Base-by-base conservation (phyloP, 2,329 filamentous ascomycete species). In the Ascochyta koolunga region DNA sequence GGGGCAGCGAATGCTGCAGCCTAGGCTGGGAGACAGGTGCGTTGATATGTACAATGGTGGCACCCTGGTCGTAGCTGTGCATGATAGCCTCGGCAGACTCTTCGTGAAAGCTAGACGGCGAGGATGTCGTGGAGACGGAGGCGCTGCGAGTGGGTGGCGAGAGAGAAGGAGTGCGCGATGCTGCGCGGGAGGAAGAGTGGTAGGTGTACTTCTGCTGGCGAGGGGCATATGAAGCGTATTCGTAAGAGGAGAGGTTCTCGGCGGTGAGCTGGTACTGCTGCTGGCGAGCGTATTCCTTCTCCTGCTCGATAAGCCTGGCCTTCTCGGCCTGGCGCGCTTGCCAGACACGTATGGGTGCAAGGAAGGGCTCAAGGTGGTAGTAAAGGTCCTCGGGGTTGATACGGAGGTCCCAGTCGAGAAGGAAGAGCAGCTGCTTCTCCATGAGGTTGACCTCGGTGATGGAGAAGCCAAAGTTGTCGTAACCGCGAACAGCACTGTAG, bases 361-460 rank as follows among this genome's bases (percentile, higher is more conserved):
- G 84, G 82, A 98, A 98, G 36, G 85, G 85, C 66, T 97, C 91
- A 35, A 98, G 83, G 75, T 96, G 90, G 62, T 82, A 82, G 80
- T 96, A 91, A 37, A 99, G 87, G 68, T 98, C 92, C 50, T 93
- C 83, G 70, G 92, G 86, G 36, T 83, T 87, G 70, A 99, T 92
- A 64, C 90, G 85, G 56, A 96, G 85, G 64, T 99, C 91, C 91
- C 93, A 99, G 73, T 97, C 90, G 39, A 99, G 83, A 37, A 99
- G 85, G 80, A 91, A 95, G 46, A 99, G 88, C 25, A 99, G 84
- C 79, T 99, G 95, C 84, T 96, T 96, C 84, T 99, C 95, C 95
- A 99, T 99, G 59, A 98, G 83, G 81, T 99, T 99, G 68, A 99
- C 95, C 79, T 99, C 95, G 31, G 91, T 95, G 64, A 93, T 84